Conservation (phyloP, 2,329 filamentous ascomycete species). For the Sarocladium kiliense region DNA sequence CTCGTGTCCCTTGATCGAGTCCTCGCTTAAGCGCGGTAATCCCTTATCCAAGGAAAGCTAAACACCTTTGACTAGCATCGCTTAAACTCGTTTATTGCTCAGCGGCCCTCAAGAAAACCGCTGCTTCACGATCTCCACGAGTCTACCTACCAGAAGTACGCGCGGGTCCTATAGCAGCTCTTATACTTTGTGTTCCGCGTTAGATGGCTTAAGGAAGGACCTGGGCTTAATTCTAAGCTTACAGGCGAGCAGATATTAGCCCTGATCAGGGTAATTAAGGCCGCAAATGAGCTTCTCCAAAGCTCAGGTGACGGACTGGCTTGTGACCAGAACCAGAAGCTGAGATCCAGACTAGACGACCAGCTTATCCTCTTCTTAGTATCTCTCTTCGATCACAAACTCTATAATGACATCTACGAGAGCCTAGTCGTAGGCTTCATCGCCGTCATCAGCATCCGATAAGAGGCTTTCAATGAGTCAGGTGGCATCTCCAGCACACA, state of each 20-base stretch:
- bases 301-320: background rate
- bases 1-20: background rate
- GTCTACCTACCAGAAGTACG: background rate
- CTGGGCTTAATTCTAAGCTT: background rate
- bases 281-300: background rate
- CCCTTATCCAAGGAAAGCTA: background rate
- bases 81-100: slow-evolving; percentile 1
- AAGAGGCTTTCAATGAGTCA: background rate
- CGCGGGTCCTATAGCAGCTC: background rate
- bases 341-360: background rate
- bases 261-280: background rate
- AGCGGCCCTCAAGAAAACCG: background rate
- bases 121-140: background rate
- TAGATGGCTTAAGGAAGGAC: background rate
- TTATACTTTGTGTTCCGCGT: slow-evolving; percentile 1
- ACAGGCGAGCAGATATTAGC: background rate
- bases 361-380: background rate
- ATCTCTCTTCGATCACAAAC: slow-evolving; percentile 2
- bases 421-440: background rate
- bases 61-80: slow-evolving; percentile 1
- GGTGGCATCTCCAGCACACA: background rate
- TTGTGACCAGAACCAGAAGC: background rate
- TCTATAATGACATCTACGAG: slow-evolving; percentile 1
- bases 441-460: background rate
- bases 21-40: background rate